Evolutionary conservation across 176 grass and related monocot genomes (phyloP), one percentile per base, ranked within the genome.

Genomic region (Chloris gayana): DNA sequence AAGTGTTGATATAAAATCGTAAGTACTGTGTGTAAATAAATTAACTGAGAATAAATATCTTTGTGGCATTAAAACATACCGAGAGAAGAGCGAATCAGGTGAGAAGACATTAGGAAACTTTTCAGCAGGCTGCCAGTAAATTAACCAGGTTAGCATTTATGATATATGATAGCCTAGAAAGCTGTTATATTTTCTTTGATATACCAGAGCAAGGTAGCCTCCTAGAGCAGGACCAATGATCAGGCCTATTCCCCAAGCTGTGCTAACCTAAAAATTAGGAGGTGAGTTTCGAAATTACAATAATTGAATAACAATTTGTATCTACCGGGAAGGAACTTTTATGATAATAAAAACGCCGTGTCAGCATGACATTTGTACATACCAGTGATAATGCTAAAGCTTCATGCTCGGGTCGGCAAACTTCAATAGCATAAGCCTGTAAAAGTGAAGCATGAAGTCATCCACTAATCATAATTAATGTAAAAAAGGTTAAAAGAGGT

Each of bases 181-280:
- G 65, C 22, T 80, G 19, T 60, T 50, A 64, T 67, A 39, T 63
- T 50, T 8, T 45, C 53, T 77, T 18, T 41, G 19, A 3, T 29
- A 3, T 86, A 95, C 96, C 90, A 89, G 59, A 73, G 92, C 88
- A 79, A 99, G 80, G 75, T 84, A 99, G 25, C 96, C 96, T 80
- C 92, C 96, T 73, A 99, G 54, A 81, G 92, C 96, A 67, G 96
- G 96, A 77, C 96, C 96, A 84, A 99, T 70, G 69, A 99, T 95
- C n/a, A 99, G 82, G 73, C 88, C 88, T 79, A 91, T 79, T 64
- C 85, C 86, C 91, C 91, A 93, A 56, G 88, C 88, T 69, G 88
- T 91, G 80, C 70, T 91, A 65, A 91, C 84, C 84, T 87, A 82
- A 72, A 14, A 82, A 80, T 88, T 50, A 42, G 26, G 56, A 82